Evolutionary conservation across 352 stramenopile species (phyloP), one percentile per base, ranked within the genome.

Genomic region (Phytopythium cucurbitacearum): DNA sequence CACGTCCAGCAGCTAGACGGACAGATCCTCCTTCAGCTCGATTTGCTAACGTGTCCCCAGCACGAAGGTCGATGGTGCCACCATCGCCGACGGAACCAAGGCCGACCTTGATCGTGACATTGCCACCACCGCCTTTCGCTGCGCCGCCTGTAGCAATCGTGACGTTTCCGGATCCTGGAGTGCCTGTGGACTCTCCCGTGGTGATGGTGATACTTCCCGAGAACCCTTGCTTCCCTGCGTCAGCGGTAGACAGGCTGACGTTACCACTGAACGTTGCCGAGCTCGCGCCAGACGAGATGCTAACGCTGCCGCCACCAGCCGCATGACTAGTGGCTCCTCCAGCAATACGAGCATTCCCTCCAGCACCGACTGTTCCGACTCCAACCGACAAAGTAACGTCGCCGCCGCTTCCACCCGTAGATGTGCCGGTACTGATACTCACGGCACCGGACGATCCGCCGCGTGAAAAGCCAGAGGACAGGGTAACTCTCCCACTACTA

Each of bases 161-260:
- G 9, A 97, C 55, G 62, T 77, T 80, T 49, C 82, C 82, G 7
- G 80, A 87, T 7, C 76, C 73, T 33, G 70, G 70, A 40, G 54
- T 53, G 28, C 61, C 67, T 49, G 63, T 83, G 7, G 73, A 79
- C 15, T 65, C 66, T 56, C 77, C 80, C 12, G 85, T 96, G 40
- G 61, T 64, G 16, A 98, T 58, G 7, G 64, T 51, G 7, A 97
- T 42, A n/a, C 60, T 80, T 5, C 95, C 94, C 48, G 82, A 93
- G 9, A 68, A 84, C 15, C 73, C 75, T 35, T 61, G 57, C 15
- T 71, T 90, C 10, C 87, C 86, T 40, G 73, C 60, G 45, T 76
- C 66, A 40, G 85, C 51, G n/a, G 77, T 86, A 7, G 47, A 47
- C 35, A 91, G 28, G 51, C 50, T 69, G 28, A 84, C 43, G 10